Conservation (phyloP, 352 stramenopile genomes). For the Blastocystis hominis region DNA sequence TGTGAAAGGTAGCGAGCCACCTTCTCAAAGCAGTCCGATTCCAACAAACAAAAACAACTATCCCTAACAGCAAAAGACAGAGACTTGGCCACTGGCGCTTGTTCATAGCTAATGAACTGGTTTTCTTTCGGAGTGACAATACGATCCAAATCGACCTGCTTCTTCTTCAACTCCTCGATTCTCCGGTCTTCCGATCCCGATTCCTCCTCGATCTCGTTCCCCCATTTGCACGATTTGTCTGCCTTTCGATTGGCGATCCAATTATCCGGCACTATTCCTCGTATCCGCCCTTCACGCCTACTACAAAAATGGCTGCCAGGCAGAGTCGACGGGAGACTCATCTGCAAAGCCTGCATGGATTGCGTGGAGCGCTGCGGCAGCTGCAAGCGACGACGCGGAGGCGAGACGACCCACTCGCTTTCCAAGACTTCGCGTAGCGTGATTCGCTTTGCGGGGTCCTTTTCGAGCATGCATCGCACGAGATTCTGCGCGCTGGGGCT, state of each 20-base stretch:
- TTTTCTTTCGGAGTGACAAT: background rate
- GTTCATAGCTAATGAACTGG: background rate
- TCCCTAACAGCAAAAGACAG: background rate
- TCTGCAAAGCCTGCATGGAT: background rate
- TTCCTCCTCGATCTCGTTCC: background rate
- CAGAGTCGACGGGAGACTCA: conserved; percentile 36
- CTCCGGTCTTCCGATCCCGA: background rate
- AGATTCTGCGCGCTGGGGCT: background rate
- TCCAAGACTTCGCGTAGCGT: background rate
- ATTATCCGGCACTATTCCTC: background rate
- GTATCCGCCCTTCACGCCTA: background rate
- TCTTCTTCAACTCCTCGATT: background rate
- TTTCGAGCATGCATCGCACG: background rate
- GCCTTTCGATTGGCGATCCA: background rate
- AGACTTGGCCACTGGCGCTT: background rate
- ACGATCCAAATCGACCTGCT: background rate
- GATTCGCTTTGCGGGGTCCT: conserved; percentile 22
- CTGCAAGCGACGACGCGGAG: background rate
- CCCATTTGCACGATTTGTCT: background rate
- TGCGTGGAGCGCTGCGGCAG: background rate
- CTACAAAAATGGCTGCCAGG: conserved; percentile 8
- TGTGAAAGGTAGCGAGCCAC: too few species aligned
- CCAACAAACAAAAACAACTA: background rate
- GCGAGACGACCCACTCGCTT: background rate
- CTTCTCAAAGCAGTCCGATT: background rate